Evolutionary conservation across 2,329 filamentous ascomycete species (phyloP), one percentile per base, ranked within the genome.

Genomic region (Tolypocladium album): DNA sequence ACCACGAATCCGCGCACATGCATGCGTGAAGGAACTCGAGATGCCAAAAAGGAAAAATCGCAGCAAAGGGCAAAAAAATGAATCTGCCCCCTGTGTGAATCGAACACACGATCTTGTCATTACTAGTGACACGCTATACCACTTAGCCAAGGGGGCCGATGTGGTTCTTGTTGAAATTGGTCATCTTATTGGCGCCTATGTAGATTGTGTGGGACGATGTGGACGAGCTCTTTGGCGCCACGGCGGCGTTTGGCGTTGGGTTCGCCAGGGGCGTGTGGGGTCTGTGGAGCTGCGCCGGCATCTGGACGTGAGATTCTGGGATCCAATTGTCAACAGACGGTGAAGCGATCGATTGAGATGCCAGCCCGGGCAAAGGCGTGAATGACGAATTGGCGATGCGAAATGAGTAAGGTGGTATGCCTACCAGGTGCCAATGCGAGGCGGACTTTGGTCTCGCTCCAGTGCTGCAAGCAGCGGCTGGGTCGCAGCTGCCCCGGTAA

Each of bases 51-150:
- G 13, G 11, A 47, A 47, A 17, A 11, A 47, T 22, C 12, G 22
- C 7, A 3, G 22, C 20, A 22, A 47, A 22, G n/a, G n/a, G 3
- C 42, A 47, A 47, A 47, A 31, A 50, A 61, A 61, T 65, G 50
- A 43, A 39, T 59, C n/a, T 70, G 67, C 69, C 68, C 64, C 67
- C 64, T 71, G 67, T 65, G 65, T 64, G 68, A 70, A 70, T 71
- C 69, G 69, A 71, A 71, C 69, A 66, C 65, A 65, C 67, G 69
- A 70, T 69, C 69, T 71, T 70, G 64, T 70, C 69, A 71, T 69
- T 71, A 71, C 69, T 71, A 71, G 69, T 71, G 69, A 71, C 65
- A 71, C 69, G 69, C 69, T 71, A 66, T 71, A 71, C 69, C 69
- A 71, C 69, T 71, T 63, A 71, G 69, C 69, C 68, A 71, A 70